Conservation (phyloP, 768 basidiomycete species). For the Termitomyces sp. region DNA sequence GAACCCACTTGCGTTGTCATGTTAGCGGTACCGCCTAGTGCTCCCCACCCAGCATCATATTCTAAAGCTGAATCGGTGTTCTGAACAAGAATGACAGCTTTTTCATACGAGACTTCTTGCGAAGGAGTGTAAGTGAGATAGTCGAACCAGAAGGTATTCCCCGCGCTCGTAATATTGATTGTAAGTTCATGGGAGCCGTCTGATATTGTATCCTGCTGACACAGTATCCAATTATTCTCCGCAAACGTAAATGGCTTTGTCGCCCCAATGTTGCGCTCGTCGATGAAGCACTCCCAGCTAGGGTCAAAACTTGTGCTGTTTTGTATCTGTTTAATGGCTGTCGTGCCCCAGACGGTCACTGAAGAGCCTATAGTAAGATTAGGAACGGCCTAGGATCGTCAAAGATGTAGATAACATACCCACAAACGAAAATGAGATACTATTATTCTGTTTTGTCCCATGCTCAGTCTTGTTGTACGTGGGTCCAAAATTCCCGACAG, state of each 20-base stretch:
- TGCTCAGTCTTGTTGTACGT: conserved; percentile 27
- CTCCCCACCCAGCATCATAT: background rate
- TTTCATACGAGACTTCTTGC: background rate
- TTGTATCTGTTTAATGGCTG: conserved; percentile 7
- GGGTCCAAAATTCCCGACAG: conserved; percentile 28
- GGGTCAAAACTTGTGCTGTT: conserved; percentile 16
- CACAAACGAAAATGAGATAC: conserved; percentile 25
- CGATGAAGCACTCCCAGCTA: conserved; percentile 24
- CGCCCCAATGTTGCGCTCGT: conserved; percentile 16
- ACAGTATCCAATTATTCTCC: conserved; percentile 20
- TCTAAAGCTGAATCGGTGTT: conserved; percentile 1
- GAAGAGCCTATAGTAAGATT: conserved; percentile 2
- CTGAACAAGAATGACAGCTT: conserved; percentile 4
- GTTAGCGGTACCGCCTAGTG: conserved; percentile 3
- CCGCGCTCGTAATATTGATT: conserved; percentile 16
- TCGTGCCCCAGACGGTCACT: conserved; percentile 19
- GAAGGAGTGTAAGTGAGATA: conserved; percentile 22
- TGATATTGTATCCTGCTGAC: conserved; percentile 9
- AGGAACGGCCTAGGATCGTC: background rate
- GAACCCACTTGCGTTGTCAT: conserved; percentile 3
- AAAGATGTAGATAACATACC: conserved; percentile 16
- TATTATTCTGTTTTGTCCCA: conserved; percentile 24
- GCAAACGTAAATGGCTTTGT: conserved; percentile 5
- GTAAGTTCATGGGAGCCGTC: conserved; percentile 22
- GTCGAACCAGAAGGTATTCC: conserved; percentile 28